Evolutionary conservation across 1,284 basidiomycete genomes (phyloP).

Genomic region (Boletellus sp.): DNA sequence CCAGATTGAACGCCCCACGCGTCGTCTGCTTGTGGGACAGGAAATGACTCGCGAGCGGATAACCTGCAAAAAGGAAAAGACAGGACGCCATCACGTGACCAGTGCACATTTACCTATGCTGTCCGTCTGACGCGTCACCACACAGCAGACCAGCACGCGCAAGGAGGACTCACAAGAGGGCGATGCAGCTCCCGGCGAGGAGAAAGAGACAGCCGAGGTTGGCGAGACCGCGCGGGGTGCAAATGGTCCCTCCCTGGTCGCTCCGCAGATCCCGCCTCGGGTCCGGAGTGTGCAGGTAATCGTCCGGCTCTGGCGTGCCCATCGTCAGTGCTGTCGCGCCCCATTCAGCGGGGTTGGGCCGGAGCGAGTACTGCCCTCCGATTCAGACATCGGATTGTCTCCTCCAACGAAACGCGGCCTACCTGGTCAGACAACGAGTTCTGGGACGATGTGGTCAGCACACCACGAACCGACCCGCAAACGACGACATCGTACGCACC

Average conservation of each 20-base stretch:
- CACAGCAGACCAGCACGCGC: background rate
- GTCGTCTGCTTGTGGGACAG: constrained; percentile 37
- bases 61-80: constrained; percentile 15
- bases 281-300: constrained; percentile 33
- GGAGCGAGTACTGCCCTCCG: constrained; percentile 27
- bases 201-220: constrained; percentile 47
- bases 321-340: constrained; percentile 24
- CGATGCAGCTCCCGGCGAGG: constrained; percentile 33
- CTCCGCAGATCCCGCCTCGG: constrained; percentile 34
- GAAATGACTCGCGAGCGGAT: constrained; percentile 36
- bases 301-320: constrained; percentile 29
- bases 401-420: background rate
- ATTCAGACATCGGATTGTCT: background rate
- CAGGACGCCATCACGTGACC: background rate
- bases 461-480: background rate
- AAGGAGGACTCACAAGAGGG: constrained; percentile 31
- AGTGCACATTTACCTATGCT: constrained; percentile 21
- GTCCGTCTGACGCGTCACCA: constrained; percentile 1
- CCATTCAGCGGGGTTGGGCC: constrained; percentile 32
- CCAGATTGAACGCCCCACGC: constrained; percentile 48
- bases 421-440: constrained; percentile 31
- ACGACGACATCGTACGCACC: constrained; percentile 14
- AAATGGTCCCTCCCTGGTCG: constrained; percentile 40
- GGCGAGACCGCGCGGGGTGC: constrained; percentile 38
- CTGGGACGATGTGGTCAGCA: constrained; percentile 13